Evolutionary conservation across 2,329 filamentous ascomycete species (phyloP).

Genomic region (Ampelomyces quisqualis): DNA sequence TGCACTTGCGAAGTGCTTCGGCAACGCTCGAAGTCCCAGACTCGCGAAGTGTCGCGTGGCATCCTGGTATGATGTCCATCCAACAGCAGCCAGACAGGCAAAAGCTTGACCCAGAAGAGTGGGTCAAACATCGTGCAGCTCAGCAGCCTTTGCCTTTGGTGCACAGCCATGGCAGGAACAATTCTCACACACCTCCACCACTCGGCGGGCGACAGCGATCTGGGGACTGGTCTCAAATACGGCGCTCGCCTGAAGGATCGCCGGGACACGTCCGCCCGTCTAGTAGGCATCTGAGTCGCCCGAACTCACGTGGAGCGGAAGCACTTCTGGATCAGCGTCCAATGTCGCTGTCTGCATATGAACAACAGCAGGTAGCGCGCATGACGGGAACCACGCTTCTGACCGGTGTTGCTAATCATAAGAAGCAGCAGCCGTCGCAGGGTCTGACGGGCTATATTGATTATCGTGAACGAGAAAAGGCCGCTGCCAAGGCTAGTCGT

Average conservation of each 20-base stretch:
- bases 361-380: slow-evolving; percentile 85
- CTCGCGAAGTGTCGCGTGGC: slow-evolving; percentile 73
- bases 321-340: slow-evolving; percentile 56
- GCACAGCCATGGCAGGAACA: slow-evolving; percentile 59
- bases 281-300: slow-evolving; percentile 39
- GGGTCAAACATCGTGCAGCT: slow-evolving; percentile 74
- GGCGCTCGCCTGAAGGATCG: slow-evolving; percentile 31
- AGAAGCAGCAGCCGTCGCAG: slow-evolving; percentile 48
- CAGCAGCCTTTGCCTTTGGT: slow-evolving; percentile 48
- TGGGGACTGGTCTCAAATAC: slow-evolving; percentile 49
- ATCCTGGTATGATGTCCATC: slow-evolving; percentile 63
- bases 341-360: slow-evolving; percentile 72
- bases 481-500: slow-evolving; percentile 35
- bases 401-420: slow-evolving; percentile 49
- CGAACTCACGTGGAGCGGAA: slow-evolving; percentile 61
- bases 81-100: slow-evolving; percentile 52
- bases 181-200: slow-evolving; percentile 53
- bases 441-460: slow-evolving; percentile 78
- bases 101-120: slow-evolving; percentile 73
- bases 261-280: slow-evolving; percentile 26
- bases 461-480: slow-evolving; percentile 73
- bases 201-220: slow-evolving; percentile 47
- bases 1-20: slow-evolving; percentile 45
- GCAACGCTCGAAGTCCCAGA: slow-evolving; percentile 50
- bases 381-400: slow-evolving; percentile 77